Conservation (phyloP, 345 rosid species). For the Linum usitatissimum region DNA sequence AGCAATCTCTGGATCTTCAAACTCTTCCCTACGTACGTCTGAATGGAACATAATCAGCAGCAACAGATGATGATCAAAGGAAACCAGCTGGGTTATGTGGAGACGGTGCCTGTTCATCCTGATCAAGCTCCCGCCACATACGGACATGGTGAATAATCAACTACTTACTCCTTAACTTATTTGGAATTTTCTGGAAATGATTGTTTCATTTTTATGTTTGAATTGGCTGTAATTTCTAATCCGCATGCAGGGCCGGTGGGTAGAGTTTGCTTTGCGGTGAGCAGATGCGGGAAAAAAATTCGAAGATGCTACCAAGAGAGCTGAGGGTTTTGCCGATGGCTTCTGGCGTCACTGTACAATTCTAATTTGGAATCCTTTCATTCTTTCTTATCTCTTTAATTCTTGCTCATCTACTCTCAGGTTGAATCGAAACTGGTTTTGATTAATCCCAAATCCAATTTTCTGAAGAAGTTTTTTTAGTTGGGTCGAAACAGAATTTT, state of each 20-base stretch:
- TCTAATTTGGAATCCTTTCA: background rate
- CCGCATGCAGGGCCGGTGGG: slow-evolving; percentile 38
- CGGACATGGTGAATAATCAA: background rate
- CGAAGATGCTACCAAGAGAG: slow-evolving; percentile 48
- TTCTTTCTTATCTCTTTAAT: background rate
- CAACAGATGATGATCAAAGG: too few species aligned
- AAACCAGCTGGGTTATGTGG: background rate
- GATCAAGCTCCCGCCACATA: background rate
- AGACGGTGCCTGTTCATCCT: slow-evolving; percentile 5
- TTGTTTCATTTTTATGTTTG: too few species aligned
- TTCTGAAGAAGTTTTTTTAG: too few species aligned
- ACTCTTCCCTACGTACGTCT: too few species aligned
- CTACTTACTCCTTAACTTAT: background rate
- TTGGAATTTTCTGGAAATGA: too few species aligned
- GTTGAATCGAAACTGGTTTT: background rate
- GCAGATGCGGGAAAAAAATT: slow-evolving; percentile 48
- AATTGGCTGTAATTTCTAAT: too few species aligned
- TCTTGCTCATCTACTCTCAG: background rate
- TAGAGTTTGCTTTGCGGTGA: slow-evolving; percentile 36
- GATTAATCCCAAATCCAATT: background rate
- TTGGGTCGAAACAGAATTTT: too few species aligned
- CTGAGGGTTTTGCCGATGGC: slow-evolving; percentile 43
- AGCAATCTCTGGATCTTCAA: too few species aligned
- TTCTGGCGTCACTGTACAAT: slow-evolving; percentile 50
- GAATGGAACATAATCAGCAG: too few species aligned